These are phyloP conservation scores for Fusarium pilosicola DNA, from an alignment of 2,329 filamentous ascomycete genomes.

Conservation along the genomic window DNA sequence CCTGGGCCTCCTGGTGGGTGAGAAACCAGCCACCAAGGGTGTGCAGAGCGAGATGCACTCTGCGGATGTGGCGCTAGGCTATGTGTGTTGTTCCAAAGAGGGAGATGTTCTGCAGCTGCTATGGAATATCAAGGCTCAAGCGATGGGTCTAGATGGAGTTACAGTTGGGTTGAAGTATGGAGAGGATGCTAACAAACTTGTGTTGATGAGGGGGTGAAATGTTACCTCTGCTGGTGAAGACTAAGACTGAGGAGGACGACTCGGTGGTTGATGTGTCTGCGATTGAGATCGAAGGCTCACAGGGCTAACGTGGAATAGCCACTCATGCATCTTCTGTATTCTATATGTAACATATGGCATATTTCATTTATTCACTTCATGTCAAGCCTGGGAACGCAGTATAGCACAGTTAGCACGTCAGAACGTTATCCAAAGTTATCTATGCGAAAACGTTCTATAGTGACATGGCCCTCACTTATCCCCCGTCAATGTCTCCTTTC, in stretches of 20 bases:
- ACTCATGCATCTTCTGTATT: not conserved
- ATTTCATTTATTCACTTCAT: not conserved
- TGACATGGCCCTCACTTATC: not conserved
- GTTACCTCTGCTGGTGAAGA: conserved; percentile 41
- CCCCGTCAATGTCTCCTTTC: not conserved
- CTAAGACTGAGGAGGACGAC: not conserved
- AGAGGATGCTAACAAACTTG: conserved; percentile 52
- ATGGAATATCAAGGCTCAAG: conserved; percentile 74
- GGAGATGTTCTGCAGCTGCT: conserved; percentile 74
- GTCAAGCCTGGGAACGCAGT: not conserved
- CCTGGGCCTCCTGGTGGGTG: conserved; percentile 76
- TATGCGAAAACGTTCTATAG: conserved; percentile 1
- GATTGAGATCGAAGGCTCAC: not conserved
- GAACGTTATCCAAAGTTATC: conserved; percentile 17
- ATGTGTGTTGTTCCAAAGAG: conserved; percentile 67
- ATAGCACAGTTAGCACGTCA: not conserved
- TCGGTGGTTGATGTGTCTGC: not conserved
- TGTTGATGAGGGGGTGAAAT: conserved; percentile 62
- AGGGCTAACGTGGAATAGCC: not conserved
- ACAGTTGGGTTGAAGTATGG: conserved; percentile 60
- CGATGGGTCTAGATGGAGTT: conserved; percentile 70
- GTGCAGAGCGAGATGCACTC: conserved; percentile 74
- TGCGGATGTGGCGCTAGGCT: conserved; percentile 77
- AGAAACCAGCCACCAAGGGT: conserved; percentile 78
- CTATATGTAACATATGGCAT: not conserved